Evolutionary conservation across 495 filamentous ascomycete species (phyloP).

Genomic region (Talaromyces proteolyticus): DNA sequence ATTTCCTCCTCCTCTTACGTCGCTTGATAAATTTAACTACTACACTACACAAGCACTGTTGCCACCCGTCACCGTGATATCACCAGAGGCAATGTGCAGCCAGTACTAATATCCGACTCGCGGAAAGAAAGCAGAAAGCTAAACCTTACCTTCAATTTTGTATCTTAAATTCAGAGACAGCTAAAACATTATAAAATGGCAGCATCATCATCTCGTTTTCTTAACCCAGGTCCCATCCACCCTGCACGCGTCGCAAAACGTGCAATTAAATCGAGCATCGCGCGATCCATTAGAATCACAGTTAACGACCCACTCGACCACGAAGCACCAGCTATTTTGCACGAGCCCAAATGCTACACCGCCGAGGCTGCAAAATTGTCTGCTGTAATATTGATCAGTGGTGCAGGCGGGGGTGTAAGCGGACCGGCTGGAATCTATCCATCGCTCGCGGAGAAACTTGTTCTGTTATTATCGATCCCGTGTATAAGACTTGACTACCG

Average conservation of each 20-base stretch:
- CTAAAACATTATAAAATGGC: neutral
- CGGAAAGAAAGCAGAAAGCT: too few species aligned
- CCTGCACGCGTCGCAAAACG: slow-evolving; percentile 12
- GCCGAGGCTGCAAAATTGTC: slow-evolving; percentile 11
- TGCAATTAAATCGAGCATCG: slow-evolving; percentile 15
- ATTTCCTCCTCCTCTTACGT: too few species aligned
- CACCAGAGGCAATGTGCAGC: too few species aligned
- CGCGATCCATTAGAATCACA: slow-evolving; percentile 13
- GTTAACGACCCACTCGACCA: slow-evolving; percentile 22
- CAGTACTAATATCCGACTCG: too few species aligned
- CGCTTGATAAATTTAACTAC: too few species aligned
- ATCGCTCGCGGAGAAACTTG: slow-evolving; percentile 34
- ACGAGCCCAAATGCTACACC: slow-evolving; percentile 17
- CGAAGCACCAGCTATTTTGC: slow-evolving; percentile 19
- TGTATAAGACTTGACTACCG: slow-evolving; percentile 37
- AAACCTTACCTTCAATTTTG: too few species aligned
- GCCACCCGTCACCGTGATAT: too few species aligned
- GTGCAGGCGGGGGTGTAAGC: slow-evolving; percentile 38
- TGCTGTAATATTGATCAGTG: slow-evolving; percentile 35
- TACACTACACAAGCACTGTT: too few species aligned
- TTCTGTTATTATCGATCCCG: slow-evolving; percentile 29
- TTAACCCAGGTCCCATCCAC: slow-evolving; percentile 20
- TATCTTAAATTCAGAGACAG: too few species aligned
- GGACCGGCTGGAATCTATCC: slow-evolving; percentile 37
- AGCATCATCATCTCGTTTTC: neutral